Conservation (phyloP, 202 grass and related monocot species). For the Tripidium arundinaceum region DNA sequence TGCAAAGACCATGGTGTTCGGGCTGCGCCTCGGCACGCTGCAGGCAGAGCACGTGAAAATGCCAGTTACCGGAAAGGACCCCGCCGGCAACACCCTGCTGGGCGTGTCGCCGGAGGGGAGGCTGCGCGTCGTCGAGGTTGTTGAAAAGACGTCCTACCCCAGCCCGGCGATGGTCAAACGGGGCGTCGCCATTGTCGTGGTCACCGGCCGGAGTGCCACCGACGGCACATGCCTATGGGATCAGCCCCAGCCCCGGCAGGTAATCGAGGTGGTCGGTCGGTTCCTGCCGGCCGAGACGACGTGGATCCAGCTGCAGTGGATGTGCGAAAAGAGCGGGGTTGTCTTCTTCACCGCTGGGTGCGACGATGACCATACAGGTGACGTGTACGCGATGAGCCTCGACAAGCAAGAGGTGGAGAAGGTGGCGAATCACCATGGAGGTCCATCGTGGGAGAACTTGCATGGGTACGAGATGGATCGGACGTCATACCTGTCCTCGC, state of each 20-base stretch:
- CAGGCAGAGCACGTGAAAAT: background rate
- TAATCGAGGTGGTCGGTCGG: background rate
- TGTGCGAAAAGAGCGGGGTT: constrained; percentile 29
- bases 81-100: background rate
- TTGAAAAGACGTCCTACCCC: background rate
- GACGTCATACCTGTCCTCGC: background rate
- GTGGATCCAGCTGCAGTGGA: background rate
- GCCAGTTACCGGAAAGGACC: background rate
- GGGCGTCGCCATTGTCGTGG: background rate
- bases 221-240: background rate
- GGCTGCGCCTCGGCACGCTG: background rate
- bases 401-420: background rate
- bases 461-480: constrained; percentile 36
- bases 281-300: background rate
- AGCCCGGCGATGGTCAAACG: background rate
- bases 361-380: background rate
- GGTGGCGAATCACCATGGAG: background rate
- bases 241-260: background rate
- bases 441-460: background rate
- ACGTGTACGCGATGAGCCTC: background rate
- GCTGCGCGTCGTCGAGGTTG: background rate
- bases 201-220: background rate
- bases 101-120: background rate
- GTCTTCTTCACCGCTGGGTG: constrained; percentile 22
- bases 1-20: background rate